These are phyloP conservation scores for Drechslerella stenobrocha DNA, from an alignment of 2,329 filamentous ascomycete species.

Conservation along the genomic window DNA sequence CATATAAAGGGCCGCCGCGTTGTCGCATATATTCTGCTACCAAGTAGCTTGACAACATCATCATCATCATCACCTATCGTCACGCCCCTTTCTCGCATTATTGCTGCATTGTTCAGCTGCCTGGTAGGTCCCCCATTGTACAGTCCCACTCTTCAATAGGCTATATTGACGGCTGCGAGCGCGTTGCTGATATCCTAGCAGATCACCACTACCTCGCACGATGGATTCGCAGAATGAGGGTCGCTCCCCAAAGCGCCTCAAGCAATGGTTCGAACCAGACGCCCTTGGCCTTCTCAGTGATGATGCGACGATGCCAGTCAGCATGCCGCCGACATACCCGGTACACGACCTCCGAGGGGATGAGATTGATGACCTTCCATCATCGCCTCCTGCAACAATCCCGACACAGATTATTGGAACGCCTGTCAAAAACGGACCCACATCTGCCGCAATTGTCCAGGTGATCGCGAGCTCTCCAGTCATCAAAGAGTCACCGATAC, in stretches of 20 bases:
- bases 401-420: constrained; percentile 57
- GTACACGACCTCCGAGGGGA: constrained; percentile 21
- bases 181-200: background rate
- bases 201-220: background rate
- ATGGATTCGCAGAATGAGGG: constrained; percentile 28
- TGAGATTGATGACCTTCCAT: constrained; percentile 54
- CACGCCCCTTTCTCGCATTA: no score
- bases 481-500: constrained; percentile 59
- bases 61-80: constrained; percentile 2
- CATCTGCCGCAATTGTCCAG: constrained; percentile 64
- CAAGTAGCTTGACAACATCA: background rate
- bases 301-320: constrained; percentile 48
- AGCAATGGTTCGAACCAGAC: constrained; percentile 30
- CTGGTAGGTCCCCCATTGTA: no score
- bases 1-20: no score
- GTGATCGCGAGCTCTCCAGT: constrained; percentile 87
- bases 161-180: background rate
- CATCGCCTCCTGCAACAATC: constrained; percentile 60
- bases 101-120: no score
- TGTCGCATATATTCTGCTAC: no score
- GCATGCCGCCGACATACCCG: constrained; percentile 27
- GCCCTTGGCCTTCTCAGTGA: constrained; percentile 58
- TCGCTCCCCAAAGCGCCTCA: constrained; percentile 36
- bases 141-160: no score
- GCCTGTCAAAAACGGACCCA: constrained; percentile 52